A percentile compares a stretch with the other conserved stretches of the same genome.
phyloP scores from a whole-genome alignment of 2,329 filamentous ascomycete species.

The Aspergillus amoenus region DNA sequence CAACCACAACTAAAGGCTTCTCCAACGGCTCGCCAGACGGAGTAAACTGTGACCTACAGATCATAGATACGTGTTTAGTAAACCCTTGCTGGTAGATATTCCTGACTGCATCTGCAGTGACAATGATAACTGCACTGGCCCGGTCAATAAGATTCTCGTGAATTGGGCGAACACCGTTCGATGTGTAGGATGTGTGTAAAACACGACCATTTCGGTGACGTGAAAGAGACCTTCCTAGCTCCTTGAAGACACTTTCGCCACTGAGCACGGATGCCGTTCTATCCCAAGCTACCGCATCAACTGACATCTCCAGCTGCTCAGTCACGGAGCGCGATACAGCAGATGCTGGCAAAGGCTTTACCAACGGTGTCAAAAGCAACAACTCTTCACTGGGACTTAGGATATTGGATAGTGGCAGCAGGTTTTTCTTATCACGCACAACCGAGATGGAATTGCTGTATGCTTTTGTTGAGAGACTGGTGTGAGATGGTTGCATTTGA shows the following conservation, averaged over 20 bases:
- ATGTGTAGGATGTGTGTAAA: slow-evolving; percentile 91
- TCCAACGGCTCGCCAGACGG: slow-evolving; percentile 50
- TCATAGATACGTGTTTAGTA: slow-evolving; percentile 93
- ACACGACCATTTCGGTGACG: slow-evolving; percentile 82
- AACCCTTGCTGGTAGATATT: slow-evolving; percentile 94
- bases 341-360: slow-evolving; percentile 90
- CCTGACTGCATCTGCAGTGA: slow-evolving; percentile 90
- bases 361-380: slow-evolving; percentile 81
- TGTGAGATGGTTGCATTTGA: slow-evolving; percentile 78
- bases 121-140: slow-evolving; percentile 82
- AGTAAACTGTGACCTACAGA: slow-evolving; percentile 59
- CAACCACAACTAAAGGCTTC: slow-evolving; percentile 86
- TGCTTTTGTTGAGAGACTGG: slow-evolving; percentile 75
- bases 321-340: slow-evolving; percentile 70
- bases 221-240: slow-evolving; percentile 83
- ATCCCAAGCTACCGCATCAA: slow-evolving; percentile 58
- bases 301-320: slow-evolving; percentile 48
- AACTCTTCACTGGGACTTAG: slow-evolving; percentile 84
- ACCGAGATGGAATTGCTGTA: slow-evolving; percentile 94
- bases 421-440: slow-evolving; percentile 80
- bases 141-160: slow-evolving; percentile 91
- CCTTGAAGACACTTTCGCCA: slow-evolving; percentile 87
- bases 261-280: slow-evolving; percentile 72
- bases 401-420: slow-evolving; percentile 78
- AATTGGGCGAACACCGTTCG: slow-evolving; percentile 85